phyloP scores from a whole-genome alignment of 371 early-diverging fungal genomes.

The Mortierella sp. region DNA sequence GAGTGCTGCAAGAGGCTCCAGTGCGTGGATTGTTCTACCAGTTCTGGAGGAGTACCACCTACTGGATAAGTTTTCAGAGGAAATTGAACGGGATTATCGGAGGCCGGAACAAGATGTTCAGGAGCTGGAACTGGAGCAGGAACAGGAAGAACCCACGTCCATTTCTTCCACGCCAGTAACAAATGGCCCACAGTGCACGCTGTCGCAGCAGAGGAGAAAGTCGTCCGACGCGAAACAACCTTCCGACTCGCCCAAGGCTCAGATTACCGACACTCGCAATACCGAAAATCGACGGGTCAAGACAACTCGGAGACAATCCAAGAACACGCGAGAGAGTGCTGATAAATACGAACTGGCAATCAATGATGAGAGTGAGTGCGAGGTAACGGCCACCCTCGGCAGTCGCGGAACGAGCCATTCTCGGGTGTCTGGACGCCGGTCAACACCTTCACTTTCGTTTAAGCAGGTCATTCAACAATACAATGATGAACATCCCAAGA shows the following conservation, averaged over 20 bases:
- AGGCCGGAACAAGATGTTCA: not conserved
- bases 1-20: not conserved
- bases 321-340: not conserved
- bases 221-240: not conserved
- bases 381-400: not conserved
- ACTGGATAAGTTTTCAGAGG: slow-evolving; percentile 15
- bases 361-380: not conserved
- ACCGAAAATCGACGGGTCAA: not conserved
- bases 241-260: not conserved
- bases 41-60: slow-evolving; percentile 10
- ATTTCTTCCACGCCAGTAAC: not conserved
- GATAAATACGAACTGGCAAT: not conserved
- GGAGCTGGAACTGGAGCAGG: not conserved
- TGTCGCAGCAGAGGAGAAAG: not conserved
- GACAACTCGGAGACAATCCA: too few relatives aligned
- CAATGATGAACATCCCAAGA: not conserved
- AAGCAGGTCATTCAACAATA: not conserved
- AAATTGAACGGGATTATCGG: not conserved
- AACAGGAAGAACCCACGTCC: not conserved
- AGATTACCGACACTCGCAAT: not conserved
- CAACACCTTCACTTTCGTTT: not conserved
- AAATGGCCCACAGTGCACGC: not conserved
- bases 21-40: not conserved
- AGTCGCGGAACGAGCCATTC: not conserved
- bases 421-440: not conserved